phyloP scores from a whole-genome alignment of 371 early-diverging fungal species.

The Apophysomyces trapeziformis region DNA sequence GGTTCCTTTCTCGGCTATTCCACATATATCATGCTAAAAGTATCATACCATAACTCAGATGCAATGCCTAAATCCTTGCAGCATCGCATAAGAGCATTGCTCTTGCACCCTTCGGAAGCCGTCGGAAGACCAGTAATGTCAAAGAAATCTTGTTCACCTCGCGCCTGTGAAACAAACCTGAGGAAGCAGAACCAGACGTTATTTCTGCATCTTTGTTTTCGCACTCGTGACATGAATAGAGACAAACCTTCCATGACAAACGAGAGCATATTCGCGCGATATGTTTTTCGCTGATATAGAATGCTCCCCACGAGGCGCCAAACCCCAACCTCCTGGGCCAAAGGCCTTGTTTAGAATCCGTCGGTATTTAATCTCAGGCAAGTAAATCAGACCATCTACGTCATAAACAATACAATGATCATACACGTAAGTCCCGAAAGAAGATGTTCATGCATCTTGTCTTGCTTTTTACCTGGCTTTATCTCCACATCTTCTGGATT shows the following conservation, averaged over 20 bases:
- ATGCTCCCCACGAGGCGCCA: conserved; percentile 93
- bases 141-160: conserved; percentile 94
- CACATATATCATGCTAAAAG: not conserved
- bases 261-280: conserved; percentile 91
- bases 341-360: conserved; percentile 91
- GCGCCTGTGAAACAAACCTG: conserved; percentile 86
- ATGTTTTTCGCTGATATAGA: conserved; percentile 78
- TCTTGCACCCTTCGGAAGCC: conserved; percentile 92
- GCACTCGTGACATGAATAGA: too few species aligned
- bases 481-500: conserved; percentile 84
- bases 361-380: conserved; percentile 97
- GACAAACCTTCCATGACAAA: conserved; percentile 79
- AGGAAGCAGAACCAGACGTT: not conserved
- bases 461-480: conserved; percentile 81
- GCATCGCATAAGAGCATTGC: conserved; percentile 95
- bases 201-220: too few species aligned
- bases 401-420: not conserved
- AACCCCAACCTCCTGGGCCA: conserved; percentile 95
- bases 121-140: conserved; percentile 77
- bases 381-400: conserved; percentile 88
- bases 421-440: not conserved
- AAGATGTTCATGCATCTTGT: not conserved
- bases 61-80: conserved; percentile 97
- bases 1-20: not conserved
- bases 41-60: conserved; percentile 84